Conservation (phyloP, 176 grass and related monocot species). For the Musa beccarii region DNA sequence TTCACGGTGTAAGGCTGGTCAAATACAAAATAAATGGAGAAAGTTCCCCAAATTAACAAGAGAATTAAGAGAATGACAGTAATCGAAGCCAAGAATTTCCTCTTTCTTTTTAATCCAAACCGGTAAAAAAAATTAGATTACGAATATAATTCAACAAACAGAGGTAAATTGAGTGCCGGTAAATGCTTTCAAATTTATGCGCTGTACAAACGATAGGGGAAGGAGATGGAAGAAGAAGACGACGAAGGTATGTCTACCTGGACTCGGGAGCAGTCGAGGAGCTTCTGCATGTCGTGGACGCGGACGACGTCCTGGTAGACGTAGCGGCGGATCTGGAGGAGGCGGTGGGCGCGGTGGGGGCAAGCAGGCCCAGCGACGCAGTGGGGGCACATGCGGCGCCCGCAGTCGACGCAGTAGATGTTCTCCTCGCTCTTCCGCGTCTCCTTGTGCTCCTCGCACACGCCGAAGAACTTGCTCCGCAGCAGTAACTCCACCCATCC, state of each 20-base stretch:
- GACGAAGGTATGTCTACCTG: constrained; percentile 22
- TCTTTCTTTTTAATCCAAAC: too few relatives aligned
- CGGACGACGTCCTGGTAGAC: constrained; percentile 38
- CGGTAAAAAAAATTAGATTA: background rate
- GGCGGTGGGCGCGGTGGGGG: background rate
- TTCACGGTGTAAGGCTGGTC: constrained; percentile 16
- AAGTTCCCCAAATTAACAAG: too few relatives aligned
- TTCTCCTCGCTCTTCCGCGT: constrained; percentile 13
- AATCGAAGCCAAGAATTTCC: too few relatives aligned
- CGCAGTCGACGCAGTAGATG: constrained; percentile 30
- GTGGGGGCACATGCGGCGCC: constrained; percentile 19
- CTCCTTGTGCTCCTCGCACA: constrained; percentile 18
- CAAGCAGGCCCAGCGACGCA: constrained; percentile 6
- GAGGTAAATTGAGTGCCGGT: too few relatives aligned
- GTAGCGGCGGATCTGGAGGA: constrained; percentile 44
- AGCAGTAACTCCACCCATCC: constrained; percentile 13
- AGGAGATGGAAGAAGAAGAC: too few relatives aligned
- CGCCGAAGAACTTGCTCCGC: constrained; percentile 13
- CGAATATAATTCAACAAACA: background rate
- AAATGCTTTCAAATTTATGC: background rate
- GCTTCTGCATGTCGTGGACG: background rate
- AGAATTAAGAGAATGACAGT: too few relatives aligned
- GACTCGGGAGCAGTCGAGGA: constrained; percentile 31
- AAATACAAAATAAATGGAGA: background rate
- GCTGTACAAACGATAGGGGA: too few relatives aligned